Percentiles rank a stretch among this genome's conserved stretches.
phyloP scores from a whole-genome alignment of 345 rosid species.

The Eucalyptus erythrocorys region DNA sequence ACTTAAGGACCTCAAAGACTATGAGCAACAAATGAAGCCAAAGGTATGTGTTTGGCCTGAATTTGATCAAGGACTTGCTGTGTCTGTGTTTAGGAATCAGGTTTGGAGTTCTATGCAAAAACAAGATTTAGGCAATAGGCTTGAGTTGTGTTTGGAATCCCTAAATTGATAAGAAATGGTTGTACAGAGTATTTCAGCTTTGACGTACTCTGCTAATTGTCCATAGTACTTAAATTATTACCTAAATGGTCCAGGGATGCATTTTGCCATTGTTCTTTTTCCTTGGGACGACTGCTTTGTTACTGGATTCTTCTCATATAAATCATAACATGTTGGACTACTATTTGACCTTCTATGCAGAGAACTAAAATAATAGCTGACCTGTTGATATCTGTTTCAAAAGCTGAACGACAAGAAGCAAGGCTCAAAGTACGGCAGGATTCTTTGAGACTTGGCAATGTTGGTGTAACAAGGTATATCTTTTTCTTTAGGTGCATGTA shows the following conservation, averaged over 20 bases:
- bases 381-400: constrained; percentile 89
- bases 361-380: constrained; percentile 85
- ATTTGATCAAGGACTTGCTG: background rate
- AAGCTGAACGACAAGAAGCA: constrained; percentile 97
- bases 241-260: background rate
- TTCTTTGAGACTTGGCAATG: constrained; percentile 93
- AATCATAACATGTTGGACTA: background rate
- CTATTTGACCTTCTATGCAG: constrained; percentile 31
- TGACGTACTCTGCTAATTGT: background rate
- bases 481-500: background rate
- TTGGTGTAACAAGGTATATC: constrained; percentile 86
- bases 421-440: constrained; percentile 93
- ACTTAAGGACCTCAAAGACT: constrained; percentile 72
- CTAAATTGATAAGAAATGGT: background rate
- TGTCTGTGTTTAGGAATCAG: background rate
- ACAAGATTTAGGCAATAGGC: background rate
- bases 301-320: background rate
- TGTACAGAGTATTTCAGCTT: background rate
- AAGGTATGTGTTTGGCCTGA: constrained; percentile 30
- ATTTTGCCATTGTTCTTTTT: background rate
- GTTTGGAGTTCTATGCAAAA: background rate
- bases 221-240: background rate
- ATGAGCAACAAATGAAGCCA: constrained; percentile 80
- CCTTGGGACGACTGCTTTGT: background rate
- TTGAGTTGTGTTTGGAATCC: background rate